Conservation (phyloP, 371 early-diverging fungal species). For the Mortierella sp. region DNA sequence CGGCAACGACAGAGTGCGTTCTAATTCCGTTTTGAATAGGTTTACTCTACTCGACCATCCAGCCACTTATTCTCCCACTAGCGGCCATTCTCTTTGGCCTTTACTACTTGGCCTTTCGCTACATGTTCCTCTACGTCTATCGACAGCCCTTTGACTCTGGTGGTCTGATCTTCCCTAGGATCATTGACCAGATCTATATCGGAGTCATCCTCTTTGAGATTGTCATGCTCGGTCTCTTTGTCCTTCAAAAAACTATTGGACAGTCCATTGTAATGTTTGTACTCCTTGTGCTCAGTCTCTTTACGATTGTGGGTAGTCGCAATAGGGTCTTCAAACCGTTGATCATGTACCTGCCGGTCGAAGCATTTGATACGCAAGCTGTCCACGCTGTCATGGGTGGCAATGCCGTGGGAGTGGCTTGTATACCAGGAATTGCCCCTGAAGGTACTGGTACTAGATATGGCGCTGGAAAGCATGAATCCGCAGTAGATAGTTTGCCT, state of each 20-base stretch:
- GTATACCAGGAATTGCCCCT: neutral
- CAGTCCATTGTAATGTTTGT: slow-evolving; percentile 42
- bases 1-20: too few species aligned
- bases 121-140: slow-evolving; percentile 85
- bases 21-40: slow-evolving; percentile 49
- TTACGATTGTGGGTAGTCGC: slow-evolving; percentile 28
- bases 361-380: slow-evolving; percentile 21
- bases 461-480: too few species aligned
- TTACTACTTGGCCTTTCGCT: slow-evolving; percentile 81
- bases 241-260: slow-evolving; percentile 36
- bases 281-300: slow-evolving; percentile 18
- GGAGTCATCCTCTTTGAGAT: slow-evolving; percentile 78
- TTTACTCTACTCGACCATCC: slow-evolving; percentile 81
- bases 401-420: neutral
- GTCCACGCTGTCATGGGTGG: neutral
- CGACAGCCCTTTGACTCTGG: slow-evolving; percentile 69
- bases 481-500: too few species aligned
- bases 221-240: slow-evolving; percentile 71
- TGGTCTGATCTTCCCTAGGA: slow-evolving; percentile 77
- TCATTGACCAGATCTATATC: slow-evolving; percentile 77
- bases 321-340: slow-evolving; percentile 35
- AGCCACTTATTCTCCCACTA: slow-evolving; percentile 85
- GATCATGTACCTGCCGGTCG: slow-evolving; percentile 31
- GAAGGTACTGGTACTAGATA: too few species aligned
- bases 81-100: slow-evolving; percentile 81